Evolutionary conservation across 2,329 filamentous ascomycete genomes (phyloP).

Genomic region (Penicillium nordicum): DNA sequence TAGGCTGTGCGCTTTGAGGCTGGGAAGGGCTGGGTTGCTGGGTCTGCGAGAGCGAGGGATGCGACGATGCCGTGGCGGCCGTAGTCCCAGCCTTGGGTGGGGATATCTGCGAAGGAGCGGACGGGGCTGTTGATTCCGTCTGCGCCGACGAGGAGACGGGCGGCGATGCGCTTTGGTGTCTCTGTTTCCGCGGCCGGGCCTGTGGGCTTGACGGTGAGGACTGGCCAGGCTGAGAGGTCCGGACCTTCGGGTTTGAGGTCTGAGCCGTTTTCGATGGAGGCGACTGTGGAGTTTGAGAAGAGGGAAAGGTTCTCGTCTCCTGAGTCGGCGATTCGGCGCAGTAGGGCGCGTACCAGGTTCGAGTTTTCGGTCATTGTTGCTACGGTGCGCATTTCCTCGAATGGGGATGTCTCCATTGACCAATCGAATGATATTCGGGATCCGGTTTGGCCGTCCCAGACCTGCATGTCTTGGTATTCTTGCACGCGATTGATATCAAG

Average conservation of each 20-base stretch:
- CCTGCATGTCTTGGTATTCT: conserved; percentile 92
- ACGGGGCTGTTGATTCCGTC: conserved; percentile 96
- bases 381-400: conserved; percentile 60
- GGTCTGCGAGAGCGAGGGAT: conserved; percentile 66
- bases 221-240: conserved; percentile 83
- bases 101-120: conserved; percentile 80
- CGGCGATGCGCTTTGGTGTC: conserved; percentile 59
- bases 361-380: conserved; percentile 97
- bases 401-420: conserved; percentile 48
- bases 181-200: conserved; percentile 18
- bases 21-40: conserved; percentile 29
- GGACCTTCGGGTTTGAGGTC: conserved; percentile 59
- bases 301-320: conserved; percentile 59
- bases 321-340: conserved; percentile 68
- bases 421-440: conserved; percentile 87
- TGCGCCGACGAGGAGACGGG: conserved; percentile 83
- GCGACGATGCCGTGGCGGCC: conserved; percentile 85
- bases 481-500: conserved; percentile 72
- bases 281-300: conserved; percentile 73
- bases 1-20: conserved; percentile 70
- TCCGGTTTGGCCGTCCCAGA: conserved; percentile 91
- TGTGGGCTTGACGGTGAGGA: conserved; percentile 67
- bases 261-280: conserved; percentile 72
- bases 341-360: conserved; percentile 76
- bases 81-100: conserved; percentile 90